phyloP scores from a whole-genome alignment of 2,329 filamentous ascomycete genomes.

The Microdochium nivale region DNA sequence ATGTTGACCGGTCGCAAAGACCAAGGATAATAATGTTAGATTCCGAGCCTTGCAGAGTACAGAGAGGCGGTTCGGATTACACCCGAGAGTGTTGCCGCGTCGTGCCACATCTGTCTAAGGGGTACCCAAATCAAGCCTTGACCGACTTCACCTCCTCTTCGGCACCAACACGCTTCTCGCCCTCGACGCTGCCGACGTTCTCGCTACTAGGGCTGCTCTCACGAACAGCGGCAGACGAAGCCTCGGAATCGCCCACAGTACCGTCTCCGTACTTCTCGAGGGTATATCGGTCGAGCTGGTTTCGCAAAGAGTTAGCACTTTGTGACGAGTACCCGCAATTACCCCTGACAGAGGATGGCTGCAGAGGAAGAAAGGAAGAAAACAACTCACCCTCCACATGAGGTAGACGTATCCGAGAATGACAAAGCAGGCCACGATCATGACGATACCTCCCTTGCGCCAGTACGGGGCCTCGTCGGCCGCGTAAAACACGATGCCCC shows the following conservation, averaged over 20 bases:
- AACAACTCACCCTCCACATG: neutral
- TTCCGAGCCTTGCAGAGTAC: too few relatives aligned
- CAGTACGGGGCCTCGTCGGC: slow-evolving; percentile 33
- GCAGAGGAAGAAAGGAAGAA: too few relatives aligned
- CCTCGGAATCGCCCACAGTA: neutral
- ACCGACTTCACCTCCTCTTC: neutral
- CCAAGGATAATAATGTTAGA: too few relatives aligned
- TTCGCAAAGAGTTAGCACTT: too few relatives aligned
- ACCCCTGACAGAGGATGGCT: too few relatives aligned
- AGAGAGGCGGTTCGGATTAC: too few relatives aligned
- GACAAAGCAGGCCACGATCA: slow-evolving; percentile 14
- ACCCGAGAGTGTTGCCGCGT: too few relatives aligned
- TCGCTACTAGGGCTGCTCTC: neutral
- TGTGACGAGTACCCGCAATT: too few relatives aligned
- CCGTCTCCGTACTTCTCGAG: neutral
- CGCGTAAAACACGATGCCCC: slow-evolving; percentile 32
- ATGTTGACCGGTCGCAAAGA: too few relatives aligned
- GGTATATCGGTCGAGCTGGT: too few relatives aligned
- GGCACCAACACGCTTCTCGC: neutral
- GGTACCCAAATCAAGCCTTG: neutral
- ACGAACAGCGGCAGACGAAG: neutral
- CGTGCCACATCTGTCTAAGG: too few relatives aligned
- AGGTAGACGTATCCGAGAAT: slow-evolving; percentile 3
- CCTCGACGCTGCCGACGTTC: neutral
- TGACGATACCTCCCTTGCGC: slow-evolving; percentile 21